phyloP scores from a whole-genome alignment of 2,329 filamentous ascomycete species.

The Knufia fluminis region DNA sequence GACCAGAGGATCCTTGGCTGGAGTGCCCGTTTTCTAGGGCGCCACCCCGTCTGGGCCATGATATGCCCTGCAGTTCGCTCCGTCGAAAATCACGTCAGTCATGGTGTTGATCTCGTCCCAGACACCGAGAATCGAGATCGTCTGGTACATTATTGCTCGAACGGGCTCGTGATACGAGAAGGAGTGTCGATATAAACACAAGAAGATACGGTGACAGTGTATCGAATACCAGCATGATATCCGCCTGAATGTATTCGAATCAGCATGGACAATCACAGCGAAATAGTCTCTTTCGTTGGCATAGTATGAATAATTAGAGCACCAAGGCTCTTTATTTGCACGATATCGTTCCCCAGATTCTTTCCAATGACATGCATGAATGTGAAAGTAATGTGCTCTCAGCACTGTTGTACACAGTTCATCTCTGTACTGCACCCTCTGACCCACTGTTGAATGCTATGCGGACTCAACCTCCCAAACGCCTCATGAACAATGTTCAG shows the following conservation, averaged over 20 bases:
- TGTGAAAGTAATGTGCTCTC: neutral
- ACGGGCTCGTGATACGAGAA: too few species aligned
- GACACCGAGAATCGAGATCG: too few species aligned
- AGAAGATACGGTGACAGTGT: too few species aligned
- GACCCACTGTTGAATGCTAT: neutral
- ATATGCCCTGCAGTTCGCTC: slow-evolving; percentile 5
- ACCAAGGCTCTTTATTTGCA: neutral
- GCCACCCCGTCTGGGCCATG: slow-evolving; percentile 1
- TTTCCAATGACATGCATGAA: slow-evolving; percentile 6
- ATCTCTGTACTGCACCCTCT: neutral
- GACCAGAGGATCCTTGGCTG: neutral
- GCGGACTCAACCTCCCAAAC: neutral
- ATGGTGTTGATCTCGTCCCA: neutral
- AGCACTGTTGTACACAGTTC: slow-evolving; percentile 5
- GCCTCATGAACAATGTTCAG: slow-evolving; percentile 1
- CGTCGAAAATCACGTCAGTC: neutral
- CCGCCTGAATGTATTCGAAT: too few species aligned
- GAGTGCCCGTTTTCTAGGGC: neutral
- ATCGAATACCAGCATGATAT: too few species aligned
- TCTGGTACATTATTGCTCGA: too few species aligned
- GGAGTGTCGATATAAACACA: too few species aligned
- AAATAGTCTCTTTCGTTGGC: neutral
- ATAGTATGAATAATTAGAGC: neutral
- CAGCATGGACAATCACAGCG: too few species aligned
- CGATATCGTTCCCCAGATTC: neutral